phyloP scores from a whole-genome alignment of 2,329 filamentous ascomycete genomes.

The Amauroascus verrucosus region DNA sequence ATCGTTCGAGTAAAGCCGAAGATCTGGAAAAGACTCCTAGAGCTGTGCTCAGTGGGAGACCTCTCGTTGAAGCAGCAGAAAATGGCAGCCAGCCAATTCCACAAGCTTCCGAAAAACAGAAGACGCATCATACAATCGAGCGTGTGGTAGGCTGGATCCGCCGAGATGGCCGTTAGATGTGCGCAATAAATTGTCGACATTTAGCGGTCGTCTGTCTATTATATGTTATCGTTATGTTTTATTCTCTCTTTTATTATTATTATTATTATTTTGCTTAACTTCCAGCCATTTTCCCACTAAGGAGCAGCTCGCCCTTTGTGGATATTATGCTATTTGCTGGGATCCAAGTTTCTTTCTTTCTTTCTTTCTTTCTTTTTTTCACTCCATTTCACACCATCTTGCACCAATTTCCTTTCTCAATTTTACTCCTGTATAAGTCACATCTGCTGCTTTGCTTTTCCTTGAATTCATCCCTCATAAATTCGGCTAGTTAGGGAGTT shows the following conservation, averaged over 20 bases:
- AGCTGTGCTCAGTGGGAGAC: background rate
- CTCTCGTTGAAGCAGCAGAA: background rate
- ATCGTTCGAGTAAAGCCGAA: slow-evolving; percentile 4
- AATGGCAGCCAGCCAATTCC: slow-evolving; percentile 10
- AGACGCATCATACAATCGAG: slow-evolving; percentile 12
- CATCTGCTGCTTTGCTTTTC: slow-evolving; percentile 1
- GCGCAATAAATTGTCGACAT: background rate
- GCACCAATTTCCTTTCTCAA: background rate
- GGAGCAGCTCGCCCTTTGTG: background rate
- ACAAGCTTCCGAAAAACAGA: slow-evolving; percentile 12
- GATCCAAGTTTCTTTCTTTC: background rate
- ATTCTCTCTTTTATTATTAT: slow-evolving; percentile 5
- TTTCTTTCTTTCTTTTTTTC: background rate
- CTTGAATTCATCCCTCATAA: background rate
- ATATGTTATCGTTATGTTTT: too few species aligned
- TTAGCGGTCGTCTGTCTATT: background rate
- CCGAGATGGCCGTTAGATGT: slow-evolving; percentile 6
- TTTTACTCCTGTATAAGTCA: slow-evolving; percentile 8
- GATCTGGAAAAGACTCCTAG: slow-evolving; percentile 13
- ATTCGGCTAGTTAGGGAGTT: slow-evolving; percentile 1
- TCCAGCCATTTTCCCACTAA: background rate
- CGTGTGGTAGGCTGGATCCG: slow-evolving; percentile 17
- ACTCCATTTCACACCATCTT: background rate
- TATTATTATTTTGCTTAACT: background rate
- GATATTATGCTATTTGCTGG: background rate